Conservation (phyloP, 345 rosid genomes). For the Euphorbia pulcherrima region DNA sequence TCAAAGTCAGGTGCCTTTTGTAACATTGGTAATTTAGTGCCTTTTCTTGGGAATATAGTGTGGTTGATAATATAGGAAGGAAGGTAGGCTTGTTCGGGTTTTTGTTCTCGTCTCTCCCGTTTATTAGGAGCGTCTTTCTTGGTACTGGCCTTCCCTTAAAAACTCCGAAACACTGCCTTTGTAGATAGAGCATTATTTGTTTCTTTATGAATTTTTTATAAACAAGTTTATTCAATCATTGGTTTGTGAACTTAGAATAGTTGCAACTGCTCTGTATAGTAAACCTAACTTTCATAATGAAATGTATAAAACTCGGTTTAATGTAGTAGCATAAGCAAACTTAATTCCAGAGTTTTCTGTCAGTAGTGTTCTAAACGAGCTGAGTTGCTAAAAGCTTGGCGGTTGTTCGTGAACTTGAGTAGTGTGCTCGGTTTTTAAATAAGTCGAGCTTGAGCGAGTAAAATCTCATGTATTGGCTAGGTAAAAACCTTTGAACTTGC, state of each 20-base stretch:
- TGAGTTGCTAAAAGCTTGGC: no score
- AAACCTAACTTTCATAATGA: neutral
- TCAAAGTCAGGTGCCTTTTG: constrained; percentile 25
- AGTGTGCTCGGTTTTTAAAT: no score
- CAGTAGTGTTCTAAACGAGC: no score
- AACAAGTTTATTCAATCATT: neutral
- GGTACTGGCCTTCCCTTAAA: no score
- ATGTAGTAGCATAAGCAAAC: no score
- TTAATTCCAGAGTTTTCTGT: no score
- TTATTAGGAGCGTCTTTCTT: neutral
- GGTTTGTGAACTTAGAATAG: neutral
- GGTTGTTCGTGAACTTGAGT: no score
- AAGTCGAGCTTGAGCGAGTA: no score
- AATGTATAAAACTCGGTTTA: no score
- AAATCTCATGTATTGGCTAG: no score
- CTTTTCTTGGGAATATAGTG: constrained; percentile 25
- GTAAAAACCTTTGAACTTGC: no score
- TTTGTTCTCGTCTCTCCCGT: constrained; percentile 13
- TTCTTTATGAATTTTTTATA: neutral
- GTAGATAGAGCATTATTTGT: constrained; percentile 11
- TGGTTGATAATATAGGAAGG: constrained; percentile 13
- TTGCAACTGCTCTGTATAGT: neutral
- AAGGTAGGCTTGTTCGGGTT: constrained; percentile 9
- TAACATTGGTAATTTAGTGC: constrained; percentile 21
- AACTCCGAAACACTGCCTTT: neutral